Percentiles rank a stretch among this genome's conserved stretches.
Evolutionary conservation across 2,329 filamentous ascomycete species (phyloP).

Genomic region (Zymoseptoria passerinii): DNA sequence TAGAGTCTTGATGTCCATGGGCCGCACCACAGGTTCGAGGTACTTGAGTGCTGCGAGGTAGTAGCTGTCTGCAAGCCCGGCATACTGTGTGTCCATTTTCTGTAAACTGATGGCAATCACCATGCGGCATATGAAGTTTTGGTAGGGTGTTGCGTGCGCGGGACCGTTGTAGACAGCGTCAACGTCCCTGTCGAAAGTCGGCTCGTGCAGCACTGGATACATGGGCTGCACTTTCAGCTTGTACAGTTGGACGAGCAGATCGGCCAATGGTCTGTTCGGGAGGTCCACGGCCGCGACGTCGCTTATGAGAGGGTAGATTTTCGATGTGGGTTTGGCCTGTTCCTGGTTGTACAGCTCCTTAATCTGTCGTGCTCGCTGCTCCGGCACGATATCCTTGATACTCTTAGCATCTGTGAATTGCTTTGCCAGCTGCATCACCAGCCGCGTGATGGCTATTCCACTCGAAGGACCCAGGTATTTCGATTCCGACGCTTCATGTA

Average conservation of each 20-base stretch:
- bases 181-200: constrained; percentile 64
- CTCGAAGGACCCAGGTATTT: constrained; percentile 90
- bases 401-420: constrained; percentile 83
- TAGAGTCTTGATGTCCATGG: constrained; percentile 83
- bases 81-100: constrained; percentile 80
- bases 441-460: constrained; percentile 85
- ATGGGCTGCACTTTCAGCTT: constrained; percentile 84
- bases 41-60: constrained; percentile 82
- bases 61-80: constrained; percentile 90
- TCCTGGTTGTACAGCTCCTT: constrained; percentile 61
- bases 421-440: constrained; percentile 95
- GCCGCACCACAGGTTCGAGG: constrained; percentile 71
- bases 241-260: constrained; percentile 76
- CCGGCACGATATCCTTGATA: constrained; percentile 85
- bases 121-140: constrained; percentile 83
- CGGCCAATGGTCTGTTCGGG: constrained; percentile 64
- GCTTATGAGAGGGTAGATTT: constrained; percentile 86
- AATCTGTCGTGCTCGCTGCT: constrained; percentile 57
- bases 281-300: constrained; percentile 68
- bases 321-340: constrained; percentile 58
- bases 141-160: constrained; percentile 49
- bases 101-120: constrained; percentile 92
- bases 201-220: constrained; percentile 80
- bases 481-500: constrained; percentile 78
- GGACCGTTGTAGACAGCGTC: constrained; percentile 69